Base-by-base conservation (phyloP, 805 yeast species). In the Candida ponderosae region DNA sequence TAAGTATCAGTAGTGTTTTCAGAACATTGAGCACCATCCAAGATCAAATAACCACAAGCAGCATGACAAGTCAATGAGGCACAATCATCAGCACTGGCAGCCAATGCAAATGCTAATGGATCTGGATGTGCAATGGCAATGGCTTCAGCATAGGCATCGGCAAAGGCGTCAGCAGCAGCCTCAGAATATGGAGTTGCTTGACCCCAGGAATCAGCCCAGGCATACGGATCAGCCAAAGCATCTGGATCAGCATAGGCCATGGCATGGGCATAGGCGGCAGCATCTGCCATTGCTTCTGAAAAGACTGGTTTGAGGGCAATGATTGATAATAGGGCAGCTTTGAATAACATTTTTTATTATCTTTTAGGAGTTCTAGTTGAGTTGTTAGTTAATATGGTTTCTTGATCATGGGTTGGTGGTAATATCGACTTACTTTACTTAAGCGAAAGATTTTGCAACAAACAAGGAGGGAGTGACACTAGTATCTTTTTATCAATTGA, bases 51-150 rank as follows among this genome's bases (percentile, higher is more conserved):
- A 39, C 64, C 64, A 51, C 63, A 59, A n/a, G 53, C 45, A 27
- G 59, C 59, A 43, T 60, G 65, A 41, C 65, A 60, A 4, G 45
- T 41, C 37, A 55, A 48, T 21, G 54, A 29, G 17, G 65, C 65
- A 38, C 50, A 50, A 33, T 45, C 60, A 21, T 52, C 57, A 29
- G 54, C 57, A 31, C 44, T 38, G 31, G 62, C 57, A 30, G 59
- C 62, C 16, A 45, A 31, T 5, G 53, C 55, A 31, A 47, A 46
- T 4, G 63, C 62, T 20, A 45, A 48, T 17, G 59, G 59, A 31
- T 51, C 50, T 33, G 64, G 59, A 37, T 54, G 54, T 28, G 57
- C 56, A 30, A 49, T 43, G 27, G 60, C 58, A 4, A 37, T 20
- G 17, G 59, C 52, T 32, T 52, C 51, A 31, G 59, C 54, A 32